These are phyloP conservation scores for Colletotrichum chrysophilum DNA, from an alignment of 2,329 filamentous ascomycete genomes.

Conservation along the genomic window DNA sequence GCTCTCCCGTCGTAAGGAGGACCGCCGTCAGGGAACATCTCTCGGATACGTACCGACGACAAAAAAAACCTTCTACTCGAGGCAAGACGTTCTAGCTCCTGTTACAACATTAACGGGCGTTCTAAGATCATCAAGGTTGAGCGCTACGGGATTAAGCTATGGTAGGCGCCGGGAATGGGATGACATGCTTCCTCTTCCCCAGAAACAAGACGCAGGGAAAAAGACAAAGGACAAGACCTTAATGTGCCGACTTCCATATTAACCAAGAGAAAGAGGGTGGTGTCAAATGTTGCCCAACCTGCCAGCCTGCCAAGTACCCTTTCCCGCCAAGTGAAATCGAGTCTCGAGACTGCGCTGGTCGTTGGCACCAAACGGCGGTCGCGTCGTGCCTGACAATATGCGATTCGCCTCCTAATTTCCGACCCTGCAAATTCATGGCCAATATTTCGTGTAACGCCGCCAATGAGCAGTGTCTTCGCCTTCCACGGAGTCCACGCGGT, in stretches of 20 bases:
- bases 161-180: neutral
- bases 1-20: neutral
- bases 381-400: neutral
- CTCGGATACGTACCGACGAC: neutral
- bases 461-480: neutral
- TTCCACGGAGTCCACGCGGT: neutral
- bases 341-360: neutral
- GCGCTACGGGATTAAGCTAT: neutral
- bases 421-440: neutral
- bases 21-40: neutral
- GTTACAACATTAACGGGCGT: neutral
- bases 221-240: neutral
- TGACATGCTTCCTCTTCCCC: neutral
- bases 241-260: neutral
- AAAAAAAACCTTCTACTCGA: neutral
- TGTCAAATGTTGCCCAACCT: neutral
- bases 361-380: neutral
- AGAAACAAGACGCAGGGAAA: neutral
- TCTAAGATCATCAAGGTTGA: neutral
- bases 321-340: neutral
- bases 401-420: neutral
- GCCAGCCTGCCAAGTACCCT: neutral
- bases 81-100: neutral
- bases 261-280: neutral
- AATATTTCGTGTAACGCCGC: neutral